Conservation (phyloP, 2,329 filamentous ascomycete genomes). For the Coleophoma cylindrospora region DNA sequence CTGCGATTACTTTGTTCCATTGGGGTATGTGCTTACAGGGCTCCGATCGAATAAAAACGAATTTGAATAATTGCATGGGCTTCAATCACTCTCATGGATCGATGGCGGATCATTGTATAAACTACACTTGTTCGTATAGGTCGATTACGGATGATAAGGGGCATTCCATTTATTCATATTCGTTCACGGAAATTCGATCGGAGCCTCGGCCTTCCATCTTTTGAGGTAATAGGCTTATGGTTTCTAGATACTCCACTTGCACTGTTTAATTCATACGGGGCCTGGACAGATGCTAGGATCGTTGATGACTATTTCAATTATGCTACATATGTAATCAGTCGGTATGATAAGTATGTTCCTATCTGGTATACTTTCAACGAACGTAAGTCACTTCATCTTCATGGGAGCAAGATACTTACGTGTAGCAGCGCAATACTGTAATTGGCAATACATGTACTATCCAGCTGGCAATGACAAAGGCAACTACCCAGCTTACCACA, state of each 20-base stretch:
- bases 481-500: constrained; percentile 39
- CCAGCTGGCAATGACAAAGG: constrained; percentile 30
- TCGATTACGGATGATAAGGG: too few species aligned
- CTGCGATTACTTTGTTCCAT: constrained; percentile 5
- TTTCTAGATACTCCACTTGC: constrained; percentile 24
- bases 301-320: constrained; percentile 31
- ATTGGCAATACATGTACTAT: constrained; percentile 40
- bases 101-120: too few species aligned
- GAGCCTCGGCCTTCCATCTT: not conserved
- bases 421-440: constrained; percentile 34
- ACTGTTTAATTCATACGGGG: constrained; percentile 32
- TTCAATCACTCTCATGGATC: too few species aligned
- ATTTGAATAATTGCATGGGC: too few species aligned
- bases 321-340: constrained; percentile 30
- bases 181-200: too few species aligned
- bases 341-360: constrained; percentile 30
- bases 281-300: constrained; percentile 26
- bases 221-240: not conserved
- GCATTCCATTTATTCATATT: not conserved
- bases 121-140: too few species aligned
- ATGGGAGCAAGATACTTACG: not conserved
- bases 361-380: constrained; percentile 37
- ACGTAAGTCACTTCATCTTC: constrained; percentile 7
- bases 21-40: not conserved
- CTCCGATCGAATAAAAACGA: too few species aligned